Percentiles rank a stretch among this genome's conserved stretches.
Evolutionary conservation across 768 basidiomycete genomes (phyloP).

Genomic region (Tylopilus sp.): DNA sequence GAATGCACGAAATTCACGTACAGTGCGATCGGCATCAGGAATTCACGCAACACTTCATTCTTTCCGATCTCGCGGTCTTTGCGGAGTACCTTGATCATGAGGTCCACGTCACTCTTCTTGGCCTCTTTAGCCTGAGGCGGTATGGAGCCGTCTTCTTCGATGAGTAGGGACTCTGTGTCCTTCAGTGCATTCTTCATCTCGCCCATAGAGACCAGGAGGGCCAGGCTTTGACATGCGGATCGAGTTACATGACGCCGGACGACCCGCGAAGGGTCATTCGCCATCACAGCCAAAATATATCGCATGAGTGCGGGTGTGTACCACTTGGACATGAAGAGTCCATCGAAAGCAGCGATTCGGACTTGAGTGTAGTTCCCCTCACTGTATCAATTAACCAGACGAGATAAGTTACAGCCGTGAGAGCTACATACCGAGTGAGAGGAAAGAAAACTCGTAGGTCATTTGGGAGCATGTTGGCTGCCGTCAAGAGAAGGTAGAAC

Average conservation of each 20-base stretch:
- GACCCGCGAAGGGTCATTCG: conserved; percentile 76
- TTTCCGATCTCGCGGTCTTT: conserved; percentile 85
- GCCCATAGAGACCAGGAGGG: conserved; percentile 82
- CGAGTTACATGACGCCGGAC: conserved; percentile 87
- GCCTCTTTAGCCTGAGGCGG: conserved; percentile 69
- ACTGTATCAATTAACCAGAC: conserved; percentile 39
- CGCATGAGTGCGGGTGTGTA: conserved; percentile 79
- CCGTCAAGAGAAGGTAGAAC: conserved; percentile 78
- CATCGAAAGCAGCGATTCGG: conserved; percentile 91
- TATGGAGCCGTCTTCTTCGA: conserved; percentile 80
- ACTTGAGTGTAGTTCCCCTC: conserved; percentile 94
- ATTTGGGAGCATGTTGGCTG: conserved; percentile 74
- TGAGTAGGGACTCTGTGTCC: conserved; percentile 72
- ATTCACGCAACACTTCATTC: conserved; percentile 74
- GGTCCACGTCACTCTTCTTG: conserved; percentile 80
- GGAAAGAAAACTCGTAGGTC: conserved; percentile 80
- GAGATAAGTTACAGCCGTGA: not conserved
- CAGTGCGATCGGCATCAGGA: conserved; percentile 80
- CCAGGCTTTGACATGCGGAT: conserved; percentile 81
- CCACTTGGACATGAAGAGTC: conserved; percentile 87
- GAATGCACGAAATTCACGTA: conserved; percentile 37
- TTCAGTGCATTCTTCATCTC: conserved; percentile 78
- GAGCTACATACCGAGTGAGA: conserved; percentile 69
- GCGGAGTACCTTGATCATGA: conserved; percentile 81
- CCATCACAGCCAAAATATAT: conserved; percentile 84